Conservation (phyloP, 768 basidiomycete species). For the Suillus bovinus region DNA sequence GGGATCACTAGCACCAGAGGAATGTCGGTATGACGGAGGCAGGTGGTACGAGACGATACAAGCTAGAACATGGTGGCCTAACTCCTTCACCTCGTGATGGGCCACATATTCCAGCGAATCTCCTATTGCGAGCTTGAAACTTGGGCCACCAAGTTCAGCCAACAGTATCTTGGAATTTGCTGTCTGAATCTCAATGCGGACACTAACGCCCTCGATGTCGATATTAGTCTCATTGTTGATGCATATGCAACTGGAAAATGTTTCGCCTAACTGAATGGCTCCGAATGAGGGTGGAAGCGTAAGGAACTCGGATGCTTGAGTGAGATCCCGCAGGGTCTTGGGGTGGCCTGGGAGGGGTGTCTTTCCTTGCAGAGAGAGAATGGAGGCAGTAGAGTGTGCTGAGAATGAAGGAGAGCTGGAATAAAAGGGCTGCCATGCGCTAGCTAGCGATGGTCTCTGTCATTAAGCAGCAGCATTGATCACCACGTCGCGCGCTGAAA, state of each 20-base stretch:
- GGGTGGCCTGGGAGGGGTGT: constrained; percentile 73
- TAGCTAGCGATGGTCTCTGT: constrained; percentile 73
- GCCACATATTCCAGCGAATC: constrained; percentile 69
- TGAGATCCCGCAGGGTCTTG: constrained; percentile 82
- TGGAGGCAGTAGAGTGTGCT: constrained; percentile 75
- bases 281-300: constrained; percentile 85
- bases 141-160: constrained; percentile 61
- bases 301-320: constrained; percentile 75
- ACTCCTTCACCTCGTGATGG: constrained; percentile 89
- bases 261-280: constrained; percentile 85
- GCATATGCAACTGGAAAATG: constrained; percentile 79
- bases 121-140: constrained; percentile 48
- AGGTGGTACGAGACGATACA: constrained; percentile 85
- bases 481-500: background rate
- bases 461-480: constrained; percentile 8
- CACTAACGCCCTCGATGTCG: constrained; percentile 59
- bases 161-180: constrained; percentile 61
- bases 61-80: constrained; percentile 87
- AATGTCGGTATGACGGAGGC: constrained; percentile 53
- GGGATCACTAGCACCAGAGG: constrained; percentile 50
- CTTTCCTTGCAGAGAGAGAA: constrained; percentile 74
- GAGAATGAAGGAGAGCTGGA: constrained; percentile 82
- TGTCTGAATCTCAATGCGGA: constrained; percentile 88
- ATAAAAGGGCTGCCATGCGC: constrained; percentile 86
- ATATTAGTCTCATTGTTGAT: constrained; percentile 76